Percentiles rank a stretch among this genome's conserved stretches.
These are phyloP conservation scores for Stagonosporopsis vannaccii DNA, from an alignment of 2,329 filamentous ascomycete species.

Conservation along the genomic window DNA sequence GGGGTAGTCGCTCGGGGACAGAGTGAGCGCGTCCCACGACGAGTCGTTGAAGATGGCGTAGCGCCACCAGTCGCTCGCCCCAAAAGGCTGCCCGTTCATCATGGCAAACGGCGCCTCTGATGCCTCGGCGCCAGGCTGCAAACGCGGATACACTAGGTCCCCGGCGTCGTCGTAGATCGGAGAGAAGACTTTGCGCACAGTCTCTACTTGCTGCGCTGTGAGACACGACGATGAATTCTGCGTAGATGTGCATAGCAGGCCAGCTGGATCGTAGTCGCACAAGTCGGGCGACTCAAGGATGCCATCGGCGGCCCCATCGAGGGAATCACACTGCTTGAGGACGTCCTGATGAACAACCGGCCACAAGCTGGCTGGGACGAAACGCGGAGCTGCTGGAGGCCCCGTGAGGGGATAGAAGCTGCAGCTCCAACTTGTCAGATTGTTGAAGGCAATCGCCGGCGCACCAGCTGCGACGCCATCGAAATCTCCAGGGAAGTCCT, in stretches of 20 bases:
- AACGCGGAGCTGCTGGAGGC: conserved; percentile 31
- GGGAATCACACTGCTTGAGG: conserved; percentile 40
- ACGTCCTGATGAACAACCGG: conserved; percentile 48
- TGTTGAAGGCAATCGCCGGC: conserved; percentile 42
- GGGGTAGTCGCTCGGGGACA: conserved; percentile 32
- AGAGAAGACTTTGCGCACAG: conserved; percentile 52
- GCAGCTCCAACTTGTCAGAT: conserved; percentile 48
- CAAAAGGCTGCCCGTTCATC: conserved; percentile 34
- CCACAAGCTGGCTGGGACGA: conserved; percentile 51
- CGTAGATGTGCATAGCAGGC: conserved; percentile 26
- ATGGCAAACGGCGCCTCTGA: conserved; percentile 52
- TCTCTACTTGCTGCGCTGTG: conserved; percentile 23
- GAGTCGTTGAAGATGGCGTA: conserved; percentile 56
- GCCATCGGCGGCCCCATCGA: conserved; percentile 40
- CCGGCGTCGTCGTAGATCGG: conserved; percentile 48
- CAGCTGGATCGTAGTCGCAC: conserved; percentile 26
- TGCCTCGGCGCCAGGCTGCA: conserved; percentile 56
- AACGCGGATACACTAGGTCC: conserved; percentile 54
- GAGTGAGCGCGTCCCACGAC: conserved; percentile 48
- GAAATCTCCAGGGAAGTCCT: conserved; percentile 37
- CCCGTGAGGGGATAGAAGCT: conserved; percentile 22
- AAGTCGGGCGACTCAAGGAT: conserved; percentile 27
- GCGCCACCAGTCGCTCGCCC: conserved; percentile 52
- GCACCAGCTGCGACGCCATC: conserved; percentile 40
- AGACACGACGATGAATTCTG: conserved; percentile 21